phyloP scores from a whole-genome alignment of 371 early-diverging fungal species.

The Chytridium lagenaria region DNA sequence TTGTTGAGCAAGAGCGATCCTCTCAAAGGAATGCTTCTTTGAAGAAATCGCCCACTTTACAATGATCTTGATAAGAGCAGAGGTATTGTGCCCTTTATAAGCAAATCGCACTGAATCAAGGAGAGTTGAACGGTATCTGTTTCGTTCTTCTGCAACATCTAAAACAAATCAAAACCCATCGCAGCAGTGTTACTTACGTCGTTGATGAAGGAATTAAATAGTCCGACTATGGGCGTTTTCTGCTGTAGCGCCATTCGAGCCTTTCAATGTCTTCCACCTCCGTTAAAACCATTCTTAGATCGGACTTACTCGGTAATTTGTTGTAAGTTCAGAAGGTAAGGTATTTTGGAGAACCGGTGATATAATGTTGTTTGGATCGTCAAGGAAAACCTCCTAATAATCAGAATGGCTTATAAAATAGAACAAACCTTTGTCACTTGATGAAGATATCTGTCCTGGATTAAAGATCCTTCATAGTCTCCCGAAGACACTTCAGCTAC shows the following conservation, averaged over 20 bases:
- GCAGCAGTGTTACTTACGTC: no score
- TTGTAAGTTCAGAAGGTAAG: not conserved
- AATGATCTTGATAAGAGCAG: not conserved
- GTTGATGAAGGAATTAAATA: no score
- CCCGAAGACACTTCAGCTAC: not conserved
- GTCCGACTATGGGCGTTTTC: no score
- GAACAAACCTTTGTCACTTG: constrained; percentile 2
- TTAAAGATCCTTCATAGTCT: not conserved
- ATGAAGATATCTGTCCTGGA: not conserved
- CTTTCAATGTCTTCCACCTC: no score
- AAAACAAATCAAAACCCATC: no score
- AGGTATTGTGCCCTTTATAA: no score
- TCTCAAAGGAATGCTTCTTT: not conserved
- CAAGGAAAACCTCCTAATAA: not conserved
- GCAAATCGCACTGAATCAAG: no score
- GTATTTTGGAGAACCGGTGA: not conserved
- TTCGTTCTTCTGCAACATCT: no score
- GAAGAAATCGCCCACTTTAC: not conserved
- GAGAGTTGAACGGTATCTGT: no score
- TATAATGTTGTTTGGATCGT: not conserved
- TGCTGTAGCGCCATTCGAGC: no score
- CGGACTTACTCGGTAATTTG: not conserved
- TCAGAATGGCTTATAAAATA: not conserved
- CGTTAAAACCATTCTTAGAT: no score
- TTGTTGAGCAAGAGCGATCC: not conserved